Conservation (phyloP, 352 stramenopile species). For the Phytophthora niederhauseri region DNA sequence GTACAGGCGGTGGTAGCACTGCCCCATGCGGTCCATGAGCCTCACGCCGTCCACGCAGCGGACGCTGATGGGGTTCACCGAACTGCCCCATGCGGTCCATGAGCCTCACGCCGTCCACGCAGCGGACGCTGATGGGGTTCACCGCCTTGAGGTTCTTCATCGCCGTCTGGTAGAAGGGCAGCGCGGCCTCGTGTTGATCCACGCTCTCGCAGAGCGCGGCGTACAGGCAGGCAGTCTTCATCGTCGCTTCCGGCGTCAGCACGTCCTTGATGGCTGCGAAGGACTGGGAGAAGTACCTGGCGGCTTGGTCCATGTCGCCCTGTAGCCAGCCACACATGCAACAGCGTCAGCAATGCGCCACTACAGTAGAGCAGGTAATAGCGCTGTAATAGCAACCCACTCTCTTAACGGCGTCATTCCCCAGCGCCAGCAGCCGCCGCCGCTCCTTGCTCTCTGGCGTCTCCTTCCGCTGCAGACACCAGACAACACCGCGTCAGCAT, state of each 20-base stretch:
- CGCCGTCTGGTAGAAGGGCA: slow-evolving; percentile 17
- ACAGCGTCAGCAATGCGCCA: not conserved
- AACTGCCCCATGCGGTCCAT: no score
- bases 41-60: slow-evolving; percentile 3
- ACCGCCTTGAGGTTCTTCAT: slow-evolving; percentile 16
- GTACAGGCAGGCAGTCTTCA: not conserved
- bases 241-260: not conserved
- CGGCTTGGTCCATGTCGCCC: slow-evolving; percentile 14
- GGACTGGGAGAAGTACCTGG: slow-evolving; percentile 5
- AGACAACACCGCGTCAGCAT: not conserved
- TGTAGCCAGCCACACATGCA: not conserved
- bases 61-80: slow-evolving; percentile 2
- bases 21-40: slow-evolving; percentile 14
- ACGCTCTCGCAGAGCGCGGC: not conserved
- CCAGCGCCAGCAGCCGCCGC: slow-evolving; percentile 1
- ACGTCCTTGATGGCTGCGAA: slow-evolving; percentile 3
- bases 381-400: not conserved
- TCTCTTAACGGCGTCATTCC: not conserved
- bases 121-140: no score
- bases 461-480: not conserved
- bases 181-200: slow-evolving; percentile 10
- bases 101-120: no score
- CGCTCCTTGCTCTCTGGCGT: slow-evolving; percentile 1
- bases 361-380: not conserved
- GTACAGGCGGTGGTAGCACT: slow-evolving; percentile 18